These are phyloP conservation scores for Casaregolazyma suthepensis DNA, from an alignment of 1,139 yeast species.

Conservation along the genomic window DNA sequence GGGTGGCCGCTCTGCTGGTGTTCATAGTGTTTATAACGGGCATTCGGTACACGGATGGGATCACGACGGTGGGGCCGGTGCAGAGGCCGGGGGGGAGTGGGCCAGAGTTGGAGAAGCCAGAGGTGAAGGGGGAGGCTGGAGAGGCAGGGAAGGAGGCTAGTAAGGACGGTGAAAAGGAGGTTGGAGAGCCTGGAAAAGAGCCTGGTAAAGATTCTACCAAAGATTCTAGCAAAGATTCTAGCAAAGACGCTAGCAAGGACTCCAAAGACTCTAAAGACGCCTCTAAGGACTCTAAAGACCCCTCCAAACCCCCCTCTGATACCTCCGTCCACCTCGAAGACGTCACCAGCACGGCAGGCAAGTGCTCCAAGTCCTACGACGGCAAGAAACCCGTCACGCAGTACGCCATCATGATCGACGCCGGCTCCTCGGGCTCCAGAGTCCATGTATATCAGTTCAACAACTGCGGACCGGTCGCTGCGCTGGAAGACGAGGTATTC, in stretches of 20 bases:
- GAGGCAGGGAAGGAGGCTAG: background rate
- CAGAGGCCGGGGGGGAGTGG: background rate
- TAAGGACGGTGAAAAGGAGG: background rate
- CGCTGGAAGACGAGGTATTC: constrained; percentile 69
- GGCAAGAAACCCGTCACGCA: constrained; percentile 37
- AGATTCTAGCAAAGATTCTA: background rate
- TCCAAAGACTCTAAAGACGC: background rate
- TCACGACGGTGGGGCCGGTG: background rate
- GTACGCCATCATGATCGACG: constrained; percentile 88
- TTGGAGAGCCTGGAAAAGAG: background rate
- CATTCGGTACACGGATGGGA: background rate
- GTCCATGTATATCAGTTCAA: constrained; percentile 90
- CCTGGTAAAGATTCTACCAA: background rate
- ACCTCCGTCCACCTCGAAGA: constrained; percentile 1
- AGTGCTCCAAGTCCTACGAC: constrained; percentile 31
- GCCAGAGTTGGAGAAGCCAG: background rate
- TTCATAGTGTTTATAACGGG: constrained; percentile 5
- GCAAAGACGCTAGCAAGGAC: background rate
- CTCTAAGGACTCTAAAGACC: background rate
- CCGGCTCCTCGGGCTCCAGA: constrained; percentile 96
- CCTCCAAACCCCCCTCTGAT: background rate
- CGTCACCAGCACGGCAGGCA: constrained; percentile 15
- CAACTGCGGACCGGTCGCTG: constrained; percentile 74
- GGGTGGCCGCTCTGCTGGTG: constrained; percentile 3
- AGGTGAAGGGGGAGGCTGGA: background rate